Evolutionary conservation across 371 early-diverging fungal species (phyloP), one percentile per base, ranked within the genome.

Genomic region (Rhizopus sp.): DNA sequence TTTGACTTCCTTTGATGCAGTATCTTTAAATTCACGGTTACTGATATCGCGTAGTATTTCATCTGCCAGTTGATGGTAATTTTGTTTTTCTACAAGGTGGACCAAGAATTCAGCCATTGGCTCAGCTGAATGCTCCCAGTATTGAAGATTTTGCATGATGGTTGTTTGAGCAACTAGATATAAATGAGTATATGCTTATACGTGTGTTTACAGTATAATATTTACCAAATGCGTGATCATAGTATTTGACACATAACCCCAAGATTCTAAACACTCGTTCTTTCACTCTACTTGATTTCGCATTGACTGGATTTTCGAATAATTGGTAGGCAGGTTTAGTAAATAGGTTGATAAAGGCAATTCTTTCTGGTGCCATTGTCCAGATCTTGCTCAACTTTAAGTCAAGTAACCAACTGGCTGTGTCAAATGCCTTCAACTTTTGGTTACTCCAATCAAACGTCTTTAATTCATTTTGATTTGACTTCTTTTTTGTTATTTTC

Each of bases 121-220:
- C 63, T 98, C 96, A 30, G 93, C 83, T 17, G 95, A 82, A 59
- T 95, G 92, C 47, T 97, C 97, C 80, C 87, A 94, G 63, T 95
- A 95, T 58, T 92, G 90, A 38, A 97, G 75, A 63, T 92, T 88
- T 61, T 96, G 94, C 53, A 90, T 81, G 16, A 96, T 85, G 12
- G 93, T 86, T 0, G 93, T 90, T 63, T 88, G 86, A n/a, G 91
- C 86, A 9, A 78, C 89, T 89, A 59, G 29, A 47, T 30, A 46
- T n/a, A 17, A 53, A 29, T 16, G 34, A 23, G 23, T 23, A 0
- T 23, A 23, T 23, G 1, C 2, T 23, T 23, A 23, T 23, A 23
- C 23, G 8, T 33, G 7, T 5, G 31, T 35, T 46, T 31, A 7
- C 30, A 38, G 3, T 17, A 16, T 35, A 73, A 23, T 23, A 23